Base-by-base conservation (phyloP, 306 rosid species). In the Lathyrus oleraceus region DNA sequence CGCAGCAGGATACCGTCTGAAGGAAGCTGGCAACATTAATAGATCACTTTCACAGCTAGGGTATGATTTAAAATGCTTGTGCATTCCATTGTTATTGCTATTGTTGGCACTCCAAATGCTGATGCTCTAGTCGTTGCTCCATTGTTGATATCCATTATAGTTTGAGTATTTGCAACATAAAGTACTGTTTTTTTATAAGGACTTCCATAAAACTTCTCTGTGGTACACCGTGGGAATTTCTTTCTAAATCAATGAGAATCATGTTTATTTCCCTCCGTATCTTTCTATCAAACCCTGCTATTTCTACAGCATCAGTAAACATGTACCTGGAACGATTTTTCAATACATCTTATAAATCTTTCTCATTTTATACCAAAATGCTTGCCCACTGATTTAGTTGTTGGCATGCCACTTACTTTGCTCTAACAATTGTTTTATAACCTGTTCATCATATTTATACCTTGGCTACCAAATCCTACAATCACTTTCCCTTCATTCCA, bases 21-120 rank as follows among this genome's bases (percentile, higher is more conserved):
- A 92, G 87, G 98, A 92, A 86, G 98, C 98, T 52, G 92, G 98
- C 73, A 92, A 89, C 82, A 92, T 92, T 65, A 92, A 79, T 69
- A 63, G 76, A 79, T 79, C 83, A 36, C 83, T 79, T 71, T 79
- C 80, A 63, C 79, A 79, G 77, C 96, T 92, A 51, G 98, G 98
- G 98, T 92, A 91, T 70, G 85, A 51, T 77, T 47, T 45, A 43
- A 21, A 48, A 61, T 56, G 30, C 48, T 12, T 43, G 10, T 58
- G 61, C 39, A 61, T 60, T 57, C 19, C 56, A 16, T 39, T 5
- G n/a, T 53, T 27, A 56, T 56, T 17, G 66, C 19, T 35, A 36
- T 62, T 62, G 17, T 62, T 39, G 48, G 35, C 49, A 62, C 32
- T 39, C 30, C 35, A 62, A 2, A 38, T 20, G 20, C 10, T 38